Evolutionary conservation across 2,329 filamentous ascomycete species (phyloP).

Genomic region (Ceratocystis diversiconidia): DNA sequence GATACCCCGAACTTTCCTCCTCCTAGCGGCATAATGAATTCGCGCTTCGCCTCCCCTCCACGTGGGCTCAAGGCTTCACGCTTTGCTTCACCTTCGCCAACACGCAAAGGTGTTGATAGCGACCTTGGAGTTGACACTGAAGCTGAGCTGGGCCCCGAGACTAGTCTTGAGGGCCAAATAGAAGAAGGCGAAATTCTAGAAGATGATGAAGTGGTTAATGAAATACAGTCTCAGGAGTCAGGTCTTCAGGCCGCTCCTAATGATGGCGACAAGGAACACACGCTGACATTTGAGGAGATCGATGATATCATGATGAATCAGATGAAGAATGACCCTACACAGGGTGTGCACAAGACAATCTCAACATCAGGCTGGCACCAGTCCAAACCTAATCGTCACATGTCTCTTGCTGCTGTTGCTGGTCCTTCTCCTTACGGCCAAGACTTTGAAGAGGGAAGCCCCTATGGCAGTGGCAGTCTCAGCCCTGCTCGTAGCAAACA

Average conservation of each 20-base stretch:
- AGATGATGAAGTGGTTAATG: slow-evolving; percentile 13
- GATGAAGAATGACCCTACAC: slow-evolving; percentile 58
- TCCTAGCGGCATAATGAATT: slow-evolving; percentile 27
- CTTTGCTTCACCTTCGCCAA: slow-evolving; percentile 33
- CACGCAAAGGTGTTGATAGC: slow-evolving; percentile 28
- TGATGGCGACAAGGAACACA: slow-evolving; percentile 23
- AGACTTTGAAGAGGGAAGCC: not conserved
- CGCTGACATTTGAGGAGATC: slow-evolving; percentile 62
- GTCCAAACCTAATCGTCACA: slow-evolving; percentile 28
- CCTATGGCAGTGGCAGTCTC: slow-evolving; percentile 51
- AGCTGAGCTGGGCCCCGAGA: slow-evolving; percentile 27
- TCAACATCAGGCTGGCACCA: slow-evolving; percentile 31
- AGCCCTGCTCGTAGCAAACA: slow-evolving; percentile 50
- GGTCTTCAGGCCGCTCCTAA: slow-evolving; percentile 21
- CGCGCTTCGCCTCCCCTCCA: slow-evolving; percentile 34
- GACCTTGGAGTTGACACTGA: not conserved
- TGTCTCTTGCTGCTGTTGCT: slow-evolving; percentile 27
- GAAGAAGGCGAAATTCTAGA: slow-evolving; percentile 22
- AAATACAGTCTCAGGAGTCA: slow-evolving; percentile 19
- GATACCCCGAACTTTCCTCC: slow-evolving; percentile 19
- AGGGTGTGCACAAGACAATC: slow-evolving; percentile 53
- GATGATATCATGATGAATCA: slow-evolving; percentile 94
- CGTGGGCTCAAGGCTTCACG: slow-evolving; percentile 31
- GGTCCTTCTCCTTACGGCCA: slow-evolving; percentile 7
- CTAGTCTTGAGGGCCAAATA: slow-evolving; percentile 24